These are phyloP conservation scores for Luvunga scandens DNA, from an alignment of 345 rosid species.

Conservation along the genomic window DNA sequence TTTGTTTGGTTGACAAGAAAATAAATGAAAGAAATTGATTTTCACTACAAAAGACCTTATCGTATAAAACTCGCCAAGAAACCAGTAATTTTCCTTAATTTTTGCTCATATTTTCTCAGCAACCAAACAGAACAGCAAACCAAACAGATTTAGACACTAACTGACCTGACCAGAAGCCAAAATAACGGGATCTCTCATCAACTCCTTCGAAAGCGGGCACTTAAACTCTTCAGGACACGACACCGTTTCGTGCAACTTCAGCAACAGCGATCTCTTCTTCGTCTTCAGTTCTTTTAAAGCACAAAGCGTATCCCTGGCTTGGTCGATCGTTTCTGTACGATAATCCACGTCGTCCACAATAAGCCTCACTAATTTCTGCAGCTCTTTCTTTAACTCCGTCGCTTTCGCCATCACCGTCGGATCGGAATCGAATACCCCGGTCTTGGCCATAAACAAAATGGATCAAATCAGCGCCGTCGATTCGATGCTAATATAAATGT, in stretches of 20 bases:
- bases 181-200: conserved; percentile 95
- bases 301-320: conserved; percentile 55
- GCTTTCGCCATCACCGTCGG: conserved; percentile 57
- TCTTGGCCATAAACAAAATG: conserved; percentile 53
- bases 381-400: conserved; percentile 66
- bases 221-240: conserved; percentile 77
- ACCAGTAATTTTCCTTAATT: background rate
- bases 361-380: conserved; percentile 56
- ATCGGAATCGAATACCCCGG: conserved; percentile 59
- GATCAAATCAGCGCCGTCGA: conserved; percentile 15
- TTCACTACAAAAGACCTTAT: background rate
- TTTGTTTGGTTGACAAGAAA: background rate
- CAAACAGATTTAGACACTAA: background rate
- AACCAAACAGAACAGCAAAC: conserved; percentile 15
- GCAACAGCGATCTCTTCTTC: conserved; percentile 52
- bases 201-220: conserved; percentile 82
- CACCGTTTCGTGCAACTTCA: conserved; percentile 39
- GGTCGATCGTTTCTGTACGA: conserved; percentile 53
- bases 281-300: conserved; percentile 51
- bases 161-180: conserved; percentile 85
- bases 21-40: background rate
- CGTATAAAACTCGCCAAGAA: background rate
- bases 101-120: conserved; percentile 1
- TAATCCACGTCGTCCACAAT: conserved; percentile 72
- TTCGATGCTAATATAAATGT: too few species aligned